Conservation (phyloP, 345 rosid species). For the Orychophragmus violaceus region DNA sequence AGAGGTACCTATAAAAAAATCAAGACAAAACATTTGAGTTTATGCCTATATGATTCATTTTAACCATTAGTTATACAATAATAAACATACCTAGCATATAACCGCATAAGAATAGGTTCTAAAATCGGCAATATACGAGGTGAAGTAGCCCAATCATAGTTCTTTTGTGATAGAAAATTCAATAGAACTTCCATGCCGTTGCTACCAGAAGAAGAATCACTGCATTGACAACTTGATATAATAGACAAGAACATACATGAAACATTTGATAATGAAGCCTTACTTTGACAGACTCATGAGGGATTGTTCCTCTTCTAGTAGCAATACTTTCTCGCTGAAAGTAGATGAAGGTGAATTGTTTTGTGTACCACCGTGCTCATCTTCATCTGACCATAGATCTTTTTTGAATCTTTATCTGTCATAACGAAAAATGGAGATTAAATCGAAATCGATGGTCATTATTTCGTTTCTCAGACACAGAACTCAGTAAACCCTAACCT, state of each 20-base stretch:
- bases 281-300: conserved; percentile 55
- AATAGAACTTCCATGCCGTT: conserved; percentile 71
- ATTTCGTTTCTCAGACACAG: no score
- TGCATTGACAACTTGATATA: conserved; percentile 14
- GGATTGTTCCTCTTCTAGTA: no score
- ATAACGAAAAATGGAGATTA: no score
- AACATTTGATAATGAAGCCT: not conserved
- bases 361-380: conserved; percentile 25
- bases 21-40: not conserved
- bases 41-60: not conserved
- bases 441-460: no score
- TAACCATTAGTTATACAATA: not conserved
- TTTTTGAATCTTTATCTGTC: no score
- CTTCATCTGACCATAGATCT: no score
- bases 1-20: conserved; percentile 51
- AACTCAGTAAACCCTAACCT: no score
- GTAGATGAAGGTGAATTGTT: no score
- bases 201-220: conserved; percentile 43
- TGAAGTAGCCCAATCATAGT: conserved; percentile 52
- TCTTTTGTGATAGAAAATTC: conserved; percentile 42
- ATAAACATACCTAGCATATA: conserved; percentile 62
- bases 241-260: not conserved
- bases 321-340: no score
- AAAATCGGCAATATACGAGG: conserved; percentile 41
- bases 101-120: conserved; percentile 61